Evolutionary conservation across 2,329 filamentous ascomycete genomes (phyloP).

Genomic region (Exophiala calicioides): DNA sequence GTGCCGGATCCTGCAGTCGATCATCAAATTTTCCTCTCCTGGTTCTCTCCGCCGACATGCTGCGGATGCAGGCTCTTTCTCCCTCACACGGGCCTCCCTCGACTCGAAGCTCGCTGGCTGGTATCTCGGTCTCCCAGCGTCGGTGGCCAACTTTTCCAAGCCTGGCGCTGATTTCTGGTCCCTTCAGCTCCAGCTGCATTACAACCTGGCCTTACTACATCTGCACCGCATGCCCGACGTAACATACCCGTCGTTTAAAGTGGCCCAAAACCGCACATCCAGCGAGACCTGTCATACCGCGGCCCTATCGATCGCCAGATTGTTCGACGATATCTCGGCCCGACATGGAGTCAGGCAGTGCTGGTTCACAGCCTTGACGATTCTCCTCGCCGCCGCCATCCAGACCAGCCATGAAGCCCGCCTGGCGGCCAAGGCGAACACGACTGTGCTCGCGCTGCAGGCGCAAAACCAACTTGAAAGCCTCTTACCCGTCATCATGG

Average conservation of each 20-base stretch:
- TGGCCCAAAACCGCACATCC: not conserved
- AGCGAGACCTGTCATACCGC: slow-evolving; percentile 1
- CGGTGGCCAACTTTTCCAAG: not conserved
- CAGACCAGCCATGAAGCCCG: no score
- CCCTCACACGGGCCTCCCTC: not conserved
- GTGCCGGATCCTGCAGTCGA: slow-evolving; percentile 50
- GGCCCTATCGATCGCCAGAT: slow-evolving; percentile 7
- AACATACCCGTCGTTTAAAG: not conserved
- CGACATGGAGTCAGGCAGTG: slow-evolving; percentile 2
- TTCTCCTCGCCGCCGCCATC: slow-evolving; percentile 2
- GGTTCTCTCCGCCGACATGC: not conserved
- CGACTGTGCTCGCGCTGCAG: no score
- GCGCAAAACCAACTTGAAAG: no score
- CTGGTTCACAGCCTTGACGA: slow-evolving; percentile 3
- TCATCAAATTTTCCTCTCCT: slow-evolving; percentile 13
- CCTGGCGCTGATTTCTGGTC: slow-evolving; percentile 2
- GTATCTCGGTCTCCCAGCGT: slow-evolving; percentile 5
- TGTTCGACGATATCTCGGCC: slow-evolving; percentile 6
- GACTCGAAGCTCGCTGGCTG: slow-evolving; percentile 6
- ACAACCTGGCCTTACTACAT: slow-evolving; percentile 13
- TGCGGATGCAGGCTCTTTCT: not conserved
- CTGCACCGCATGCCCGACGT: slow-evolving; percentile 1
- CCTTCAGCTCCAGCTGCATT: slow-evolving; percentile 18
- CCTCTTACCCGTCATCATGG: no score
- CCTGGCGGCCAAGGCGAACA: no score